phyloP scores from a whole-genome alignment of 2,329 filamentous ascomycete species.

The Colletotrichum cereale region DNA sequence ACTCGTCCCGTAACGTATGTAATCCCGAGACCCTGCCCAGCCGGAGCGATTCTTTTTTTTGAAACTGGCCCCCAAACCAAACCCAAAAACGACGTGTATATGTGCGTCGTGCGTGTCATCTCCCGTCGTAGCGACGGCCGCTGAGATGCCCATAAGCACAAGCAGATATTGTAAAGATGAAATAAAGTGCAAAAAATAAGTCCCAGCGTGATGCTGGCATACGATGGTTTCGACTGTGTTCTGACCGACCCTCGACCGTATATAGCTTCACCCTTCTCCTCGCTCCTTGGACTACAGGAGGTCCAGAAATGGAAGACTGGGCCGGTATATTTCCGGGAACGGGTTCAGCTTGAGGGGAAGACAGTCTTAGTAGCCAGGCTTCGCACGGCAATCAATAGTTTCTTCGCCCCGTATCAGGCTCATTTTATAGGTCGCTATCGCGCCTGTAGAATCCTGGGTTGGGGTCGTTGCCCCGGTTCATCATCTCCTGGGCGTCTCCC shows the following conservation, averaged over 20 bases:
- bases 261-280: background rate
- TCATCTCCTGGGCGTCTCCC: slow-evolving; percentile 84
- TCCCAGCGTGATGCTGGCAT: slow-evolving; percentile 18
- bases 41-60: slow-evolving; percentile 27
- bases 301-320: background rate
- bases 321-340: background rate
- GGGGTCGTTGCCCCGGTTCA: slow-evolving; percentile 63
- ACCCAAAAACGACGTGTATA: slow-evolving; percentile 15
- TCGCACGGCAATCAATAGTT: slow-evolving; percentile 13
- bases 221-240: slow-evolving; percentile 2
- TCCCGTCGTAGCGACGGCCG: background rate
- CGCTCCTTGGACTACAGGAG: background rate
- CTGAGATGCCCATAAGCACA: background rate
- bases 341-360: background rate
- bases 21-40: slow-evolving; percentile 22
- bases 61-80: slow-evolving; percentile 26
- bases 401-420: background rate
- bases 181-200: background rate
- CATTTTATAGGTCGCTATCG: slow-evolving; percentile 51
- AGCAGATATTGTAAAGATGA: background rate
- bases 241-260: background rate
- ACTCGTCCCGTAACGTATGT: slow-evolving; percentile 19
- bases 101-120: background rate
- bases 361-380: background rate
- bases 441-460: slow-evolving; percentile 44